Evolutionary conservation across 2,329 filamentous ascomycete genomes (phyloP), one percentile per base, ranked within the genome.

Genomic region (Ophiostoma tasmaniense): DNA sequence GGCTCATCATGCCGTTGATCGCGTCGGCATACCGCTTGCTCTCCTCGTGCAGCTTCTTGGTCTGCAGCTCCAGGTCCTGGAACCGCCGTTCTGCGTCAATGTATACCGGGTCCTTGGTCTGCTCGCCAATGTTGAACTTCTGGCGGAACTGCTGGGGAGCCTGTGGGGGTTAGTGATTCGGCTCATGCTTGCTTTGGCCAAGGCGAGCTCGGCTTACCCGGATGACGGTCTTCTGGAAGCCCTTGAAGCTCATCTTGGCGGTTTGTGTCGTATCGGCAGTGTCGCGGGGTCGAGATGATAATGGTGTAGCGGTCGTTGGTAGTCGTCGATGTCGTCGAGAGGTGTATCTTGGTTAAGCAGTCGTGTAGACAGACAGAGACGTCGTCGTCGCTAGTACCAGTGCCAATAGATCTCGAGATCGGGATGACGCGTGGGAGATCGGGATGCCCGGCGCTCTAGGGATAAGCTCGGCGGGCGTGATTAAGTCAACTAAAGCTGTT

Each of bases 1-100:
- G 93, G 77, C 84, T 87, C 75, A 99, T 86, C 95, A 99, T 99
- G 83, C 90, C 91, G 81, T 98, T 97, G 81, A 99, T 97, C 77
- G 95, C 92, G 68, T 97, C 89, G 75, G 96, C 97, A 80, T 99
- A 99, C 81, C 96, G 97, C 79, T 93, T 91, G 69, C 92, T 96
- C 80, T 98, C 94, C 82, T 97, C 92, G 80, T 98, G 94, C 37
- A 97, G 88, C 79, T 91, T 94, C 84, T 97, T 98, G 45, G 95
- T 98, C 82, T 99, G 93, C 73, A 84, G 90, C 80, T 99, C 95
- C 73, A 99, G 86, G 81, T 99, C 95, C 73, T 92, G 85, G 78
- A 98, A 99, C 66, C 95, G 89, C 72, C 93, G 88, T 78, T 99
- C 95, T 72, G 95, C 92, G 79, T 99, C 95, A 72, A 91, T 89